Evolutionary conservation across 345 rosid genomes (phyloP).

Genomic region (Ceriops zippeliana): DNA sequence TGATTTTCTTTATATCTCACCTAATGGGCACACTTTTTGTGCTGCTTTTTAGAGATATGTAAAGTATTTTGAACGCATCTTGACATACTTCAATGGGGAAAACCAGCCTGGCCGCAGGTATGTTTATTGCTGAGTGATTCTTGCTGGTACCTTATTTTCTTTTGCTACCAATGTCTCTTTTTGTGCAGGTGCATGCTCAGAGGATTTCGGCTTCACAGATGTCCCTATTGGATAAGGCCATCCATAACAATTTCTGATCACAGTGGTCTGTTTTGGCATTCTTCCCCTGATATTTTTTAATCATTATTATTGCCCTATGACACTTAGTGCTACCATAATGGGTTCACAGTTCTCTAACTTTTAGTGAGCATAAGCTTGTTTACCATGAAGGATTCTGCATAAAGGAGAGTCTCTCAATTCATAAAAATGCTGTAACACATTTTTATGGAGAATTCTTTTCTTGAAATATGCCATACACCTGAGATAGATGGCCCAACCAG

Average conservation of each 20-base stretch:
- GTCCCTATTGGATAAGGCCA: slow-evolving; percentile 89
- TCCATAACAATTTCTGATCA: slow-evolving; percentile 73
- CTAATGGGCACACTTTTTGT: slow-evolving; percentile 6
- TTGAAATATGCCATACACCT: no score
- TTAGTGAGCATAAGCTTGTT: background rate
- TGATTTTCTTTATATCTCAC: background rate
- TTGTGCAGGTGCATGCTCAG: slow-evolving; percentile 76
- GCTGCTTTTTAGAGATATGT: slow-evolving; percentile 60
- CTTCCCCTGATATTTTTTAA: slow-evolving; percentile 1
- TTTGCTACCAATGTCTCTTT: slow-evolving; percentile 6
- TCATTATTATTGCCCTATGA: background rate
- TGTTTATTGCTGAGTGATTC: slow-evolving; percentile 22
- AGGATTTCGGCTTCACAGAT: slow-evolving; percentile 82
- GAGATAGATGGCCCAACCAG: no score
- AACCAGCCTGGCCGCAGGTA: slow-evolving; percentile 78
- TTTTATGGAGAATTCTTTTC: background rate
- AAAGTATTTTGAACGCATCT: slow-evolving; percentile 66
- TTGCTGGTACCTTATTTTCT: background rate
- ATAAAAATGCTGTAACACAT: background rate
- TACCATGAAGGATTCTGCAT: background rate
- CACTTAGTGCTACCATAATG: background rate
- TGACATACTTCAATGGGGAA: slow-evolving; percentile 78
- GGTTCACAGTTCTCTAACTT: background rate
- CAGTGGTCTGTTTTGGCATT: slow-evolving; percentile 42
- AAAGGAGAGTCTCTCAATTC: background rate